Percentiles rank a stretch among this genome's conserved stretches.
These are phyloP conservation scores for Crithidia bombi DNA, from an alignment of 208 protist species.

Conservation along the genomic window DNA sequence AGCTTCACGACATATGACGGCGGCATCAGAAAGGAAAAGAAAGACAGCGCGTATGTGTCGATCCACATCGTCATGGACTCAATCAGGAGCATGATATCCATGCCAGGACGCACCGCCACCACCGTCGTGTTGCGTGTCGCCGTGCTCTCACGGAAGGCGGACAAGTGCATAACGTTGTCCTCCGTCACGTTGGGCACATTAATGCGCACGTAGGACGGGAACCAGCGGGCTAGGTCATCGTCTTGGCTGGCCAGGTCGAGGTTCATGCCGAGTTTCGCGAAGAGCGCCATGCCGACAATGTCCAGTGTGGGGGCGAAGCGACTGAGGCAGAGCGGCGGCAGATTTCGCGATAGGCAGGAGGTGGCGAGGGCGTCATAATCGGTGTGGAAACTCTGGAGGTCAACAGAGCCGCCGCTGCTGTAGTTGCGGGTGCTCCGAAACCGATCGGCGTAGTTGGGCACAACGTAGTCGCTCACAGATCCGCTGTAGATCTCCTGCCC, in stretches of 20 bases:
- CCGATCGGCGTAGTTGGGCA: constrained; percentile 37
- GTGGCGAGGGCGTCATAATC: not conserved
- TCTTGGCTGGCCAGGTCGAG: constrained; percentile 24
- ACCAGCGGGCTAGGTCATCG: constrained; percentile 55
- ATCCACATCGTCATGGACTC: constrained; percentile 67
- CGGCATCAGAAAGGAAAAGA: constrained; percentile 65
- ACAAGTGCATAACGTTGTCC: constrained; percentile 32
- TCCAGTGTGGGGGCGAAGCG: constrained; percentile 44
- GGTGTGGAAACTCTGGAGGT: not conserved
- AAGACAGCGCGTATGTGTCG: constrained; percentile 46
- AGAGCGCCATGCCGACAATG: constrained; percentile 61
- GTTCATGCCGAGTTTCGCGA: constrained; percentile 67
- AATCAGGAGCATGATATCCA: constrained; percentile 42
- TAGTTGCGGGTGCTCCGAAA: not conserved
- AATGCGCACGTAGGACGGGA: constrained; percentile 48
- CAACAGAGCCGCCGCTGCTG: not conserved
- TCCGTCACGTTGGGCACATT: not conserved
- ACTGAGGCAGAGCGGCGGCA: constrained; percentile 47
- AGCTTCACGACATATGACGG: constrained; percentile 34
- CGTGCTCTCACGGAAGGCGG: constrained; percentile 36
- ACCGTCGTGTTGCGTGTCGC: constrained; percentile 40
- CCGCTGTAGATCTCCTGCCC: constrained; percentile 27
- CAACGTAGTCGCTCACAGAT: constrained; percentile 36
- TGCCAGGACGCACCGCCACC: constrained; percentile 41
- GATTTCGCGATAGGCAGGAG: not conserved